These are phyloP conservation scores for Ophiostoma sp. DNA, from an alignment of 2,329 filamentous ascomycete genomes.

Conservation along the genomic window DNA sequence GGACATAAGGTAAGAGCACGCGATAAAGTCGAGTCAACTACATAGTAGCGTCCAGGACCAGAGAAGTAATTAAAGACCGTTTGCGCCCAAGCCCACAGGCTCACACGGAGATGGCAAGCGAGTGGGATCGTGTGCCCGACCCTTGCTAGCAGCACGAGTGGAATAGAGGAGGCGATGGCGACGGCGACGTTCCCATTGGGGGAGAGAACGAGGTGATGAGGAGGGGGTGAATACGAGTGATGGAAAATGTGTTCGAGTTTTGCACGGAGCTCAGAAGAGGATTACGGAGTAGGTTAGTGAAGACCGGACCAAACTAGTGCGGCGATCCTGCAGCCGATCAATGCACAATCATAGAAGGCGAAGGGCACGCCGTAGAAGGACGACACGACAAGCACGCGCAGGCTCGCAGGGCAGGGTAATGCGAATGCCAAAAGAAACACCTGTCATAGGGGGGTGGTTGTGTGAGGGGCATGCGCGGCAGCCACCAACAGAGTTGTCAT, in stretches of 20 bases:
- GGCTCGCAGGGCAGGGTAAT: no score
- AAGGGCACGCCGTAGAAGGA: not conserved
- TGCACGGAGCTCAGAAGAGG: no score
- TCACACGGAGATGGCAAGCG: not conserved
- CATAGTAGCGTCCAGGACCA: no score
- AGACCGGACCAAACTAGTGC: not conserved
- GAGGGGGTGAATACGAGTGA: not conserved
- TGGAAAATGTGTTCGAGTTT: no score
- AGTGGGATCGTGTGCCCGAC: not conserved
- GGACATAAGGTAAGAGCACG: no score
- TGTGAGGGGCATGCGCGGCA: no score
- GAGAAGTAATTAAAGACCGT: no score
- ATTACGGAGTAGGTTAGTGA: not conserved
- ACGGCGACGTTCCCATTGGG: constrained; percentile 1
- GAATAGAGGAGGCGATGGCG: not conserved
- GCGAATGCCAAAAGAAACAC: no score
- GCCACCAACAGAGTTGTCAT: no score
- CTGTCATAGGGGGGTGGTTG: no score
- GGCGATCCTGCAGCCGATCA: not conserved
- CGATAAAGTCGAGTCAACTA: no score
- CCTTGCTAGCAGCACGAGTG: not conserved
- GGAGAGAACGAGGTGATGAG: not conserved
- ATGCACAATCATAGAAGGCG: constrained; percentile 13
- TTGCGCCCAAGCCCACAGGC: no score
- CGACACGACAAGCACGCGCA: not conserved